A percentile compares a stretch with the other conserved stretches of the same genome.
These are phyloP conservation scores for Annulohypoxylon truncatum DNA, from an alignment of 2,329 filamentous ascomycete species.

Conservation along the genomic window DNA sequence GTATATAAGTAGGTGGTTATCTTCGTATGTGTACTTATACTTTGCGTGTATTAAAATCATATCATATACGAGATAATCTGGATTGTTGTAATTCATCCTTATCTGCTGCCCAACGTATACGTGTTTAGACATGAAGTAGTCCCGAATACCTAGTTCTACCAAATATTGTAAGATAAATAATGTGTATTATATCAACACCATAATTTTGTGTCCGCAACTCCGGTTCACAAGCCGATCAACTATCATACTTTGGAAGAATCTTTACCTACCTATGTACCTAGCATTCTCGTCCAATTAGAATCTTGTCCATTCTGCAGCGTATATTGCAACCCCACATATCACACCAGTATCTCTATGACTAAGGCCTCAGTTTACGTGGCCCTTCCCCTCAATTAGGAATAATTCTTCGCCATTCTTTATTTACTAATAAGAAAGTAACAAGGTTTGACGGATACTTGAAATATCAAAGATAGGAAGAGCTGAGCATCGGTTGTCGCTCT, in stretches of 20 bases:
- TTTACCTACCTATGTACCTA: not conserved
- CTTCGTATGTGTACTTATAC: slow-evolving; percentile 11
- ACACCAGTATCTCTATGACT: not conserved
- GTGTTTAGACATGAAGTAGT: too few species aligned
- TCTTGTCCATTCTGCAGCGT: not conserved
- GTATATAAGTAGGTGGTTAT: slow-evolving; percentile 8
- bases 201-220: not conserved
- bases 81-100: not conserved
- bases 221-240: not conserved
- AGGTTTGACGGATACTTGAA: not conserved
- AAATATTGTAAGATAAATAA: too few species aligned
- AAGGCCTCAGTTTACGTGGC: not conserved
- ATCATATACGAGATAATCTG: too few species aligned
- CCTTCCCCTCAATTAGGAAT: not conserved
- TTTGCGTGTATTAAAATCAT: not conserved
- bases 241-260: too few species aligned
- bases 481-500: not conserved
- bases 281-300: not conserved
- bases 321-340: slow-evolving; percentile 1
- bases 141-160: too few species aligned
- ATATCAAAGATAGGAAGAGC: not conserved
- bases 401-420: not conserved
- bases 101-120: not conserved
- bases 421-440: too few species aligned
- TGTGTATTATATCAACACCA: too few species aligned